Base-by-base conservation (phyloP, 2,329 filamentous ascomycete species). In the Ophiostoma ulmi region DNA sequence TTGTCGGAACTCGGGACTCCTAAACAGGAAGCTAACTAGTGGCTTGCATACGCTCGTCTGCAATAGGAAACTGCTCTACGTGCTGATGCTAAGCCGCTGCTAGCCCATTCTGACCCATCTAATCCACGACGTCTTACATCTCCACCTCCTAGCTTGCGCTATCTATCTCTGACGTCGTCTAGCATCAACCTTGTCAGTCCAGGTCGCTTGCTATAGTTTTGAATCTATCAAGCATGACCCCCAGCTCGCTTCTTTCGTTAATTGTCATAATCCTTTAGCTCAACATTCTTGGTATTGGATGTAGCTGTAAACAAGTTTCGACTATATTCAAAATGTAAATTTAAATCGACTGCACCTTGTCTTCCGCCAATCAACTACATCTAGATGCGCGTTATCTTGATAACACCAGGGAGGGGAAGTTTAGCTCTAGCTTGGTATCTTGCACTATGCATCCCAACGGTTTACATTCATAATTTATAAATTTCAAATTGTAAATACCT, bases 331-430 rank as follows among this genome's bases (percentile, higher is more conserved):
- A 58, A 58, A 3, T 10, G 52, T 22, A 58, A 58, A 58, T 7
- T 1, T 10, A 14, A 58, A 13, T 13, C 22, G 52, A 58, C 52
- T 58, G 1, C 22, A 48, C n/a, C 0, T 11, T 14, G 4, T 13
- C 8, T 13, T 11, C 17, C 17, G 8, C n/a, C n/a, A 58, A 22
- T 10, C 52, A 58, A 58, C 52, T 26, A 58, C 22, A 31, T 58
- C 52, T 48, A n/a, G 44, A 48, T n/a, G 44, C 17, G 44, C 44
- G 44, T 58, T 58, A 58, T 58, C 52, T 55, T 26, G 52, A 58
- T 22, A 13, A 10, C 22, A 10, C 31, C 22, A 58, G 26, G 52
- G 52, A 58, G 52, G 52, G n/a, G 52, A 5, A 26, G n/a, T 22
- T 13, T 8, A 39, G 5, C 41, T 48, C 17, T 48, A 58, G 52